phyloP scores from a whole-genome alignment of 192 early-diverging fungal species.

The Gonapodya sp. region DNA sequence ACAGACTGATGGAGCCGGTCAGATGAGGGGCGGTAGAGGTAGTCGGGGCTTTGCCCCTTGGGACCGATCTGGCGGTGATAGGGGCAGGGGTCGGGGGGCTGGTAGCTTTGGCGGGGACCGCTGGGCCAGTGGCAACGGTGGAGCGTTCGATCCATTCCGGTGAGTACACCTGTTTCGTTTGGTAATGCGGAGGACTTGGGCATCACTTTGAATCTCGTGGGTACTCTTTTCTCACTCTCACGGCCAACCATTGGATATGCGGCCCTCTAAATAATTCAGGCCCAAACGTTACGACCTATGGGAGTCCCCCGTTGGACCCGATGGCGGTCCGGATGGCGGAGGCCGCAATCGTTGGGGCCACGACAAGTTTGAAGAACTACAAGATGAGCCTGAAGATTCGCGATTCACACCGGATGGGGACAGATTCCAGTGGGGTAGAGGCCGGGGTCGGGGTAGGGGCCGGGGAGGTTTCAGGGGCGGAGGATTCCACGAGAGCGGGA shows the following conservation, averaged over 20 bases:
- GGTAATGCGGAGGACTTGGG: neutral
- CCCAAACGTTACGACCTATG: neutral
- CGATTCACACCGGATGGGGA: neutral
- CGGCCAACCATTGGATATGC: neutral
- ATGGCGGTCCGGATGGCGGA: too few species aligned
- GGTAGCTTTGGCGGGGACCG: neutral
- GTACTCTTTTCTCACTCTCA: neutral
- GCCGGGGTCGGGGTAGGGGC: neutral
- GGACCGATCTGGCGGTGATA: neutral
- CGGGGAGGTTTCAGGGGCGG: neutral
- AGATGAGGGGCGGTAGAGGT: neutral
- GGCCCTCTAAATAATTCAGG: too few species aligned
- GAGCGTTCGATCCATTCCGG: neutral
- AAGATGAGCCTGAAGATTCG: neutral
- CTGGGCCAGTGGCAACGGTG: neutral
- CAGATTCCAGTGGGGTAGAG: neutral
- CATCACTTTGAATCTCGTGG: neutral
- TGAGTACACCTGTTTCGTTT: neutral
- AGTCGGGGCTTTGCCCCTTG: neutral
- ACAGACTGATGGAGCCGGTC: neutral
- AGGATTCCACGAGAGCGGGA: neutral
- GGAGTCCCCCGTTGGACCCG: neutral
- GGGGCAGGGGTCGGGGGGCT: neutral
- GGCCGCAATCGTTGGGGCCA: neutral
- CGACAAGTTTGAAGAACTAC: neutral